phyloP scores from a whole-genome alignment of 2,329 filamentous ascomycete species.

The Aspergillus pseudotamarii region DNA sequence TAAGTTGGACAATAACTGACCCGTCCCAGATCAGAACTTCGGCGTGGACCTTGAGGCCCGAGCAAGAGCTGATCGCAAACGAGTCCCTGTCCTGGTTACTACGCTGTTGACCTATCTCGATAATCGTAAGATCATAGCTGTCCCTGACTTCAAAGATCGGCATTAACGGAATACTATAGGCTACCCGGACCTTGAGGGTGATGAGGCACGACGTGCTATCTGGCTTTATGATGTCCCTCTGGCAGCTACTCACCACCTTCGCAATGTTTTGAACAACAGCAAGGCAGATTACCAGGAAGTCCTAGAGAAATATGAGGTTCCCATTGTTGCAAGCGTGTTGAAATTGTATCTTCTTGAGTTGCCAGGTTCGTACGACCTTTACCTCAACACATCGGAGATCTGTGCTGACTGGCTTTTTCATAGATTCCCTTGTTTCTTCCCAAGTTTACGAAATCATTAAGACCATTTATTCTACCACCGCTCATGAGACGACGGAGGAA shows the following conservation, averaged over 20 bases:
- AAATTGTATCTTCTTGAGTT: slow-evolving; percentile 95
- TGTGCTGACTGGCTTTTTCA: slow-evolving; percentile 12
- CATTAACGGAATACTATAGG: slow-evolving; percentile 46
- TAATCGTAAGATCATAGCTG: slow-evolving; percentile 60
- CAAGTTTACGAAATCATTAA: slow-evolving; percentile 99
- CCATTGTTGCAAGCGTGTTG: slow-evolving; percentile 86
- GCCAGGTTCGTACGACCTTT: slow-evolving; percentile 66
- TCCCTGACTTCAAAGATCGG: neutral
- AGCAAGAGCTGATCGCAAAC: slow-evolving; percentile 90
- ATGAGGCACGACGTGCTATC: slow-evolving; percentile 86
- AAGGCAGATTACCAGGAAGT: slow-evolving; percentile 75
- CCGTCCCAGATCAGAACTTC: slow-evolving; percentile 77
- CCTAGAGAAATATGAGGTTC: slow-evolving; percentile 87
- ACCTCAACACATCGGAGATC: neutral
- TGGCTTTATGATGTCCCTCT: slow-evolving; percentile 94
- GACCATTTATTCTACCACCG: slow-evolving; percentile 87
- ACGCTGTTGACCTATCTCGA: slow-evolving; percentile 93
- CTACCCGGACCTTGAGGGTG: slow-evolving; percentile 95
- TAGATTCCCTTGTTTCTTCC: slow-evolving; percentile 96
- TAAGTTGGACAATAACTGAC: slow-evolving; percentile 16
- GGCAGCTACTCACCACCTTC: slow-evolving; percentile 79
- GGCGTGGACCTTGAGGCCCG: slow-evolving; percentile 96
- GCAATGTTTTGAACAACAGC: slow-evolving; percentile 82
- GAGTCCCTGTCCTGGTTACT: slow-evolving; percentile 89
- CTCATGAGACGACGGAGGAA: slow-evolving; percentile 73